Percentiles rank a stretch among this genome's conserved stretches.
Conservation (phyloP, 192 early-diverging fungal genomes). For the Radiomyces spectabilis region DNA sequence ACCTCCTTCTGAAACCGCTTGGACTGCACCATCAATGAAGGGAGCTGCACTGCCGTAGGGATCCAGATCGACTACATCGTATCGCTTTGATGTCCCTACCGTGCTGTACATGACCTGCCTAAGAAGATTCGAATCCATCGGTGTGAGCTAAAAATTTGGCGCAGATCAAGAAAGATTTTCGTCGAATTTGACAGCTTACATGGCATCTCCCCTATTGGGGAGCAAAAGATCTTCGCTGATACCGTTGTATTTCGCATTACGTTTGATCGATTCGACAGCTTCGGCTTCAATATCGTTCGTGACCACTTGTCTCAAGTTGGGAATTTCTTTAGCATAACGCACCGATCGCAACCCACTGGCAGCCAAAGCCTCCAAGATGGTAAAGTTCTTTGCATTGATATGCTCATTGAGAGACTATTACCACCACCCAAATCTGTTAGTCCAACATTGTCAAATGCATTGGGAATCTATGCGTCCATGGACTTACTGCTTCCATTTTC, state of each 20-base stretch:
- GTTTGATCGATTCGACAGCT: constrained; percentile 82
- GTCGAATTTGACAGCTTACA: constrained; percentile 46
- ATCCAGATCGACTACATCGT: constrained; percentile 90
- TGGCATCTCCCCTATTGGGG: constrained; percentile 82
- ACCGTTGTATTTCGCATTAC: constrained; percentile 81
- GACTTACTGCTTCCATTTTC: no score
- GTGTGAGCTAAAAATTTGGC: not conserved
- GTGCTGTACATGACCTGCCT: constrained; percentile 66
- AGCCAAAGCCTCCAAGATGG: constrained; percentile 87
- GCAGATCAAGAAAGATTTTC: not conserved
- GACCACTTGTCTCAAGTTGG: constrained; percentile 66
- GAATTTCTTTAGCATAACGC: constrained; percentile 94
- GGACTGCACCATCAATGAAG: constrained; percentile 92
- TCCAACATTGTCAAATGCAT: no score
- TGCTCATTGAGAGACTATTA: constrained; percentile 4
- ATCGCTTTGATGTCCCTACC: constrained; percentile 45
- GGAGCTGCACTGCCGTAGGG: constrained; percentile 95
- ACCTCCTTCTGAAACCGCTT: constrained; percentile 82
- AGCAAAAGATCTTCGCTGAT: constrained; percentile 65
- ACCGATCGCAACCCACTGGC: constrained; percentile 93
- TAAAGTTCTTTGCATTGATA: constrained; percentile 28
- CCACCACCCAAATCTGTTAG: not conserved
- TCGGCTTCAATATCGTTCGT: constrained; percentile 89
- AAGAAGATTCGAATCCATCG: not conserved
- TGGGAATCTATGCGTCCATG: no score